Evolutionary conservation across 2,329 filamentous ascomycete genomes (phyloP).

Genomic region (Fusarium papillatum): DNA sequence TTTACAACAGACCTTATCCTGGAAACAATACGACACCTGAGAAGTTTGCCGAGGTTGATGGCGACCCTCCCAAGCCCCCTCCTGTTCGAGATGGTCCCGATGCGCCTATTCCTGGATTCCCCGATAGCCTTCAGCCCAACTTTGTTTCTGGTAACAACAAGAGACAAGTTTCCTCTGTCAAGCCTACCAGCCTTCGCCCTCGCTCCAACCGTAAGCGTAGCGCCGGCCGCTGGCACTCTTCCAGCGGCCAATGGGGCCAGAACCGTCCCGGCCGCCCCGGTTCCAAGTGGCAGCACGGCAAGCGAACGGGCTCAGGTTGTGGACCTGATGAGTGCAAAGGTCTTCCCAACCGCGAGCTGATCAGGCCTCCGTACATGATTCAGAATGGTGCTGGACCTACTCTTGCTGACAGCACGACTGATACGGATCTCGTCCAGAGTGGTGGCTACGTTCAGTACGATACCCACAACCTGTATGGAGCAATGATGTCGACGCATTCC

Average conservation of each 20-base stretch:
- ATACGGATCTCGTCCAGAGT: slow-evolving; percentile 41
- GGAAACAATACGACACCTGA: slow-evolving; percentile 54
- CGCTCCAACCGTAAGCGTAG: slow-evolving; percentile 9
- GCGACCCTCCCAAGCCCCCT: slow-evolving; percentile 71
- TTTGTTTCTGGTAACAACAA: slow-evolving; percentile 16
- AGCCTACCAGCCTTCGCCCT: neutral
- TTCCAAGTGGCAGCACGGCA: slow-evolving; percentile 35
- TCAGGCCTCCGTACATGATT: slow-evolving; percentile 42
- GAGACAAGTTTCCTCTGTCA: neutral
- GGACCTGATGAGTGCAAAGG: slow-evolving; percentile 37
- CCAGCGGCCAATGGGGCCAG: slow-evolving; percentile 27
- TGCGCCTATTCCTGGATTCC: slow-evolving; percentile 41
- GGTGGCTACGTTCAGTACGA: slow-evolving; percentile 57
- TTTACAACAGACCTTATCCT: slow-evolving; percentile 47
- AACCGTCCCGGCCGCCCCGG: slow-evolving; percentile 18
- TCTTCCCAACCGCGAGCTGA: slow-evolving; percentile 40
- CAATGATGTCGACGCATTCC: slow-evolving; percentile 79
- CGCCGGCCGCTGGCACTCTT: slow-evolving; percentile 25
- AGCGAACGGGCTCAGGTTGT: slow-evolving; percentile 40
- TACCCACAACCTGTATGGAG: slow-evolving; percentile 83
- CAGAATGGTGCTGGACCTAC: slow-evolving; percentile 43
- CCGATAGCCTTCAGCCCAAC: slow-evolving; percentile 38
- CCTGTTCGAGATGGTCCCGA: slow-evolving; percentile 63
- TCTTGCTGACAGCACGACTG: slow-evolving; percentile 37
- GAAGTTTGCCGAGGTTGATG: slow-evolving; percentile 52